Evolutionary conservation across 768 basidiomycete genomes (phyloP), one percentile per base, ranked within the genome.

Genomic region (Amanita inopinata): DNA sequence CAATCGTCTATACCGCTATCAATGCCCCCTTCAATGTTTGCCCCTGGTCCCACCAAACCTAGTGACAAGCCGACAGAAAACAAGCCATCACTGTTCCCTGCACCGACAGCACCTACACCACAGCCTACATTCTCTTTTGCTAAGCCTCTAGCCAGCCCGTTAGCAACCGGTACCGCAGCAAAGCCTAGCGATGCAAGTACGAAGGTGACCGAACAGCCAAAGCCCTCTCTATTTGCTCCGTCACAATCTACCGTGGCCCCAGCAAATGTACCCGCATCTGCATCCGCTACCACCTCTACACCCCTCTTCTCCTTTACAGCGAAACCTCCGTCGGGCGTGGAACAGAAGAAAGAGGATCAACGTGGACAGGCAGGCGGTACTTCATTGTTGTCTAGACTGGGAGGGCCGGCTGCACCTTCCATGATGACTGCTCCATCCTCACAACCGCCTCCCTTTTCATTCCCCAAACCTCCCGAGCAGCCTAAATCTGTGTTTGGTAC

Each of bases 261-360:
- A 31, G 23, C 28, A 11, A 19, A 3, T 23, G 4, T n/a, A 24
- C 17, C 43, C 52, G 30, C 43, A 10, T 43, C 48, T n/a, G 46
- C 55, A 33, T 14, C 40, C 18, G 34, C 51, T 18, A 51, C 48
- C 7, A n/a, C n/a, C n/a, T n/a, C n/a, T n/a, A 34, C 51, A 28
- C 44, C 54, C 5, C 8, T 37, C 7, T 37, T 33, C 46, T 32
- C 40, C 8, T 32, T 40, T 33, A 2, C 40, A 10, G n/a, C n/a
- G n/a, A 40, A 40, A n/a, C 40, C 30, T 15, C 7, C 31, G 2
- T 18, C 41, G 14, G 0, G 7, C 15, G 42, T 25, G 38, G 42
- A 38, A 27, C 46, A 22, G 4, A 25, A 43, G 12, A 24, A 19
- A 8, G 14, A 23, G 10, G 22, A 42, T 19, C 32, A 33, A 18